Base-by-base conservation (phyloP, 2,329 filamentous ascomycete genomes). In the Amphichorda felina region DNA sequence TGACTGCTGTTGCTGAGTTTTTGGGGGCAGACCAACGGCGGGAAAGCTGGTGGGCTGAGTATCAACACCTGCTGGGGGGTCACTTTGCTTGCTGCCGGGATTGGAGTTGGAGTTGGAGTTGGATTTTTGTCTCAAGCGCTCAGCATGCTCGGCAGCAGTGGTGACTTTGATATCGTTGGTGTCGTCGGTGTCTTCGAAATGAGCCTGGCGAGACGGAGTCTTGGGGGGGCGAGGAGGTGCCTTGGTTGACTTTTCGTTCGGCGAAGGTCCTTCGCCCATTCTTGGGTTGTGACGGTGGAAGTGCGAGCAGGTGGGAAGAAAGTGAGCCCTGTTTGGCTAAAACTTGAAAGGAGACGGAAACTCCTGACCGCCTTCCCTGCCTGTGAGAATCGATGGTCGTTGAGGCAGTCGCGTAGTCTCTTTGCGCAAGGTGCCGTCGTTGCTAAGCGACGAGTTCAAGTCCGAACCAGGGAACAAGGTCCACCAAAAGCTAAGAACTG, bases 41-140 rank as follows among this genome's bases (percentile, higher is more conserved):
- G 54, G 54, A 30, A 54, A 56, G 37, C 37, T 46, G 25, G 43
- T 39, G 4, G 46, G 45, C 40, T 48, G 46, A 4, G 25, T 33
- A 21, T 29, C n/a, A 25, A 21, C 15, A 6, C 4, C 14, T 32
- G 15, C n/a, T 8, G n/a, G 14, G 10, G 26, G 19, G 24, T 21
- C 14, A 15, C 27, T 14, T 27, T 35, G 26, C 26, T 27, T 28
- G 22, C 10, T 27, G 11, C 6, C 18, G 24, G 14, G 8, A 5
- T 25, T 17, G 18, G 2, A 7, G 34, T 16, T 16, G 8, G 18
- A 8, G 8, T 22, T 17, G 8, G 28, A 8, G 10, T 15, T 15
- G 16, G 21, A 6, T 6, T 24, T 30, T 4, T 4, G 3, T 15
- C 16, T 8, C 11, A 10, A 6, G 28, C n/a, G 28, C n/a, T 10